These are phyloP conservation scores for Clonostachys chloroleuca DNA, from an alignment of 2,329 filamentous ascomycete genomes.

Conservation along the genomic window DNA sequence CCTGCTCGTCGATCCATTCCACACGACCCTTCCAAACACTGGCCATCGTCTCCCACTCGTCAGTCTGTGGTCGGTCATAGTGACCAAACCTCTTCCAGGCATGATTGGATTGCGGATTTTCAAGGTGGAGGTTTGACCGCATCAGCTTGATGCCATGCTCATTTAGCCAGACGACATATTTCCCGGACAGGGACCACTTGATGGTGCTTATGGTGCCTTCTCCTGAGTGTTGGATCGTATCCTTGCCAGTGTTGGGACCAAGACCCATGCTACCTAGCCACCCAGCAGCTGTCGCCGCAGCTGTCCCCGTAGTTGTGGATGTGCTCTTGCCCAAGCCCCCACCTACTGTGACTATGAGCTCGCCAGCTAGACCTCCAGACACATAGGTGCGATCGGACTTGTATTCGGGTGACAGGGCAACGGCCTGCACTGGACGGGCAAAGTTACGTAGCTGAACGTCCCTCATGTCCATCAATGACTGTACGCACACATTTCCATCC, in stretches of 20 bases:
- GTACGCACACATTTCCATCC: conserved; percentile 92
- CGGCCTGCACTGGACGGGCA: conserved; percentile 84
- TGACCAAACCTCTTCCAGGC: conserved; percentile 96
- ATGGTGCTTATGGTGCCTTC: conserved; percentile 89
- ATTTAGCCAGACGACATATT: conserved; percentile 92
- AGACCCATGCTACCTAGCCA: conserved; percentile 90
- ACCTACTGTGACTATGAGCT: conserved; percentile 79
- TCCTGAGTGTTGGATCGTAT: conserved; percentile 83
- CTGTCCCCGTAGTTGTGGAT: conserved; percentile 80
- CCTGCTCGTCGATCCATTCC: conserved; percentile 88
- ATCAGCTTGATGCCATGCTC: conserved; percentile 98
- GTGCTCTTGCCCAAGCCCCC: conserved; percentile 78
- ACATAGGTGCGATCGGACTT: conserved; percentile 85
- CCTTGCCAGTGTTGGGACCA: conserved; percentile 72
- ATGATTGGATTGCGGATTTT: conserved; percentile 70
- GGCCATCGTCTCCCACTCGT: conserved; percentile 94
- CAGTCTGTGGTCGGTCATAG: conserved; percentile 80
- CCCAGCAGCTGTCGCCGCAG: conserved; percentile 77
- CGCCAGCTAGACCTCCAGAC: conserved; percentile 85
- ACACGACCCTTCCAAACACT: conserved; percentile 88
- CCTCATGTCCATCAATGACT: conserved; percentile 79
- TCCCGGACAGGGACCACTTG: conserved; percentile 91
- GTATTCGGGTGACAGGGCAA: conserved; percentile 93
- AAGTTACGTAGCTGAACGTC: conserved; percentile 93
- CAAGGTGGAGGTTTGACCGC: conserved; percentile 80